phyloP scores from a whole-genome alignment of 2,329 filamentous ascomycete genomes.

The Cordyceps cicadae region DNA sequence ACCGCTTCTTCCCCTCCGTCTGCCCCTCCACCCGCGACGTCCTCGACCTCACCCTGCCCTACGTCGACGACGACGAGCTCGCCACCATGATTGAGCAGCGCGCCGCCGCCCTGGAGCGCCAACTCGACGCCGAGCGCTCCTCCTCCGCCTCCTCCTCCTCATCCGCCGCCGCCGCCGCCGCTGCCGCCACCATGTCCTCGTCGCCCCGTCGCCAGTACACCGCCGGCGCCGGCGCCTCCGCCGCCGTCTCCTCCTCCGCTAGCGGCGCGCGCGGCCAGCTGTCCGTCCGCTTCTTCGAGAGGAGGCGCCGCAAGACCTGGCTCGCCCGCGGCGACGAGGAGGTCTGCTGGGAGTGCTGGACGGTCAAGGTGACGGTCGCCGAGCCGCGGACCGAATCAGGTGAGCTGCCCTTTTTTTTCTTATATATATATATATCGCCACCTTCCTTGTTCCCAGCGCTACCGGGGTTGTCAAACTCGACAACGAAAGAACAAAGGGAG shows the following conservation, averaged over 20 bases:
- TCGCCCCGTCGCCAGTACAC: not conserved
- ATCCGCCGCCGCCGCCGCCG: no score
- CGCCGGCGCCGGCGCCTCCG: not conserved
- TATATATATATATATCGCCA: no score
- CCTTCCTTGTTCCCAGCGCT: no score
- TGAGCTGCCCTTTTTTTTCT: no score
- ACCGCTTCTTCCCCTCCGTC: slow-evolving; percentile 88
- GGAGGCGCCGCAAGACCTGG: slow-evolving; percentile 73
- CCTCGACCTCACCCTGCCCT: slow-evolving; percentile 81
- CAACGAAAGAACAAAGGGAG: no score
- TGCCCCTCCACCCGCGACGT: slow-evolving; percentile 77
- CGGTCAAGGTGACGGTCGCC: slow-evolving; percentile 84
- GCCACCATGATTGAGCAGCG: slow-evolving; percentile 90
- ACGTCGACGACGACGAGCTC: slow-evolving; percentile 82
- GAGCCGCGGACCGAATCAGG: slow-evolving; percentile 82
- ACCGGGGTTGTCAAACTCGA: no score
- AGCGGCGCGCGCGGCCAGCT: slow-evolving; percentile 60
- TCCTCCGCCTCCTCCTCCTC: slow-evolving; percentile 19
- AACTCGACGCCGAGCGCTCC: slow-evolving; percentile 55
- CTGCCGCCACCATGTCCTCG: not conserved
- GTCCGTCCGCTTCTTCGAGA: slow-evolving; percentile 90
- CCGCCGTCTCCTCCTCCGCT: slow-evolving; percentile 27
- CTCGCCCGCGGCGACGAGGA: slow-evolving; percentile 80
- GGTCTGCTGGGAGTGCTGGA: slow-evolving; percentile 96
- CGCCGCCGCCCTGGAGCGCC: slow-evolving; percentile 68